Evolutionary conservation across 129 eudicot genomes (phyloP).

Genomic region (Chrysanthemum seticuspe): DNA sequence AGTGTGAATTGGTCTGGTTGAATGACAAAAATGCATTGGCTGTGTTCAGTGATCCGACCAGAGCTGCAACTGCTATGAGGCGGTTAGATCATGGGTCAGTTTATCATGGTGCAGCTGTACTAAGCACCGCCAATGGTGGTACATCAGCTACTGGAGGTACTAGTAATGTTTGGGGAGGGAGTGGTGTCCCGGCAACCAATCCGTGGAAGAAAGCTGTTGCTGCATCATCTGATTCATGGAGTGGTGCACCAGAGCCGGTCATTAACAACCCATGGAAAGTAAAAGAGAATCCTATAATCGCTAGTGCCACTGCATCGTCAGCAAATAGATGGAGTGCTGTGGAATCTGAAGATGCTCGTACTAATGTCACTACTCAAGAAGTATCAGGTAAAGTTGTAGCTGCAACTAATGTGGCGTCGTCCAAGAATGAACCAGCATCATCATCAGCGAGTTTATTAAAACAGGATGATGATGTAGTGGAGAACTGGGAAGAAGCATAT

Average conservation of each 20-base stretch:
- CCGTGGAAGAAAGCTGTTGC: constrained; percentile 79
- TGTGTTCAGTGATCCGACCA: constrained; percentile 83
- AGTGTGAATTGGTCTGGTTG: no score
- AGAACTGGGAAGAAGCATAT: constrained; percentile 89
- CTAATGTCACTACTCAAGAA: not conserved
- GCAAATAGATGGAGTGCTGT: constrained; percentile 74
- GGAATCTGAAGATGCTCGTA: constrained; percentile 37
- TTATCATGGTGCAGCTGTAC: constrained; percentile 69
- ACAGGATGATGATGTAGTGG: constrained; percentile 46
- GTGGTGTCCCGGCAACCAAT: constrained; percentile 34
- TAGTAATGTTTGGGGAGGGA: constrained; percentile 59
- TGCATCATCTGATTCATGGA: constrained; percentile 56
- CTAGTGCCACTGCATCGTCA: constrained; percentile 18
- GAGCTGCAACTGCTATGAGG: constrained; percentile 98
- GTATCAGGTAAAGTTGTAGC: constrained; percentile 20
- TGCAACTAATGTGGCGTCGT: not conserved
- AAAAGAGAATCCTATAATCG: constrained; percentile 39
- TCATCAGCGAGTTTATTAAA: constrained; percentile 17
- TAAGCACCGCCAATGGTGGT: constrained; percentile 26
- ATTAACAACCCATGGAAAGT: constrained; percentile 39
- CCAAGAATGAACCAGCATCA: not conserved
- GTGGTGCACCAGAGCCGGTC: constrained; percentile 49
- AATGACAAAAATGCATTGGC: constrained; percentile 23
- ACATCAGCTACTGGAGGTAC: constrained; percentile 29
- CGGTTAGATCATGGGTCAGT: constrained; percentile 88